phyloP scores from a whole-genome alignment of 1,284 basidiomycete species.

The Ganoderma boninense region DNA sequence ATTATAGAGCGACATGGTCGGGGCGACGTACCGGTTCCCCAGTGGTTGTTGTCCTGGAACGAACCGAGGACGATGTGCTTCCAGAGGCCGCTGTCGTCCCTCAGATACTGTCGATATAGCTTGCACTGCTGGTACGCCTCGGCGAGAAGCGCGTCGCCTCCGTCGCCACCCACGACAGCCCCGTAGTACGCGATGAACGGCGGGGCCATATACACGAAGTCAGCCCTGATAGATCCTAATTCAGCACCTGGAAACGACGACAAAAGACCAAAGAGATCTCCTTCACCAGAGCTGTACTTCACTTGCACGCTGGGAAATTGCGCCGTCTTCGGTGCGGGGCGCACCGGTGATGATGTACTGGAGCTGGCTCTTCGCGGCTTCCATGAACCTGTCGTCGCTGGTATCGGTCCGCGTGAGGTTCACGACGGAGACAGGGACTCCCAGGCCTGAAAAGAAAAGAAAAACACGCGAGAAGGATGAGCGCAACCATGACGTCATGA shows the following conservation, averaged over 20 bases:
- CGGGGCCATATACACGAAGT: constrained; percentile 78
- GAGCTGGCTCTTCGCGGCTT: constrained; percentile 63
- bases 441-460: constrained; percentile 50
- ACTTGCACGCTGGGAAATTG: constrained; percentile 69
- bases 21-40: constrained; percentile 56
- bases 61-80: constrained; percentile 58
- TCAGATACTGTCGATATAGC: constrained; percentile 65
- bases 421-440: constrained; percentile 67
- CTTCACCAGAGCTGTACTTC: constrained; percentile 63
- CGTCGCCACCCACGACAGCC: constrained; percentile 50
- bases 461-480: neutral
- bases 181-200: constrained; percentile 85
- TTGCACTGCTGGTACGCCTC: constrained; percentile 72
- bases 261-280: neutral
- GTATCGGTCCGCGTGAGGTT: constrained; percentile 56
- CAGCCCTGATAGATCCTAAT: constrained; percentile 48
- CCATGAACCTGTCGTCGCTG: constrained; percentile 51
- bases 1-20: neutral
- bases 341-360: constrained; percentile 66
- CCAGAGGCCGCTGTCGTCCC: constrained; percentile 57
- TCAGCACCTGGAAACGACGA: neutral
- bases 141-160: constrained; percentile 56
- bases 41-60: constrained; percentile 56
- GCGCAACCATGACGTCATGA: too few relatives aligned
- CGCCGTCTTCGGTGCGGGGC: constrained; percentile 63